phyloP scores from a whole-genome alignment of 2,329 filamentous ascomycete genomes.

The Pseudogymnoascus sp. region DNA sequence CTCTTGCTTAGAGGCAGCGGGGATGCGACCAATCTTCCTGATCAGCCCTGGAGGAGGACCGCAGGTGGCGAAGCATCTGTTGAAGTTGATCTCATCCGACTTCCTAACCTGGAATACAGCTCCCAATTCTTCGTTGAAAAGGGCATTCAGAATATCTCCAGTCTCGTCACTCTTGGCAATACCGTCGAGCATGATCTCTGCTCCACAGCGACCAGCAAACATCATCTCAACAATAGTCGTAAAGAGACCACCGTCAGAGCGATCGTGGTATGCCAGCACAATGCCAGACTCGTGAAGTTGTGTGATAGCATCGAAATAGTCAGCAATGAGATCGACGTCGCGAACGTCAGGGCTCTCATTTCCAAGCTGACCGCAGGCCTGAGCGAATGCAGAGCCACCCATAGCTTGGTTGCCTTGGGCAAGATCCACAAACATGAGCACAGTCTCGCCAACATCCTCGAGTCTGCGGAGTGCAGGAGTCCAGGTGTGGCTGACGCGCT shows the following conservation, averaged over 20 bases:
- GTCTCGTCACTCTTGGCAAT: constrained; percentile 56
- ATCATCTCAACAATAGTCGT: constrained; percentile 95
- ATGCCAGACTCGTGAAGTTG: constrained; percentile 59
- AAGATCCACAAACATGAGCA: constrained; percentile 87
- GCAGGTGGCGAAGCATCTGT: constrained; percentile 83
- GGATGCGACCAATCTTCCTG: constrained; percentile 74
- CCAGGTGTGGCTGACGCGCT: constrained; percentile 81
- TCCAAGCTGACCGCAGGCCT: constrained; percentile 80
- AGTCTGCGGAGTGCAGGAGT: constrained; percentile 77
- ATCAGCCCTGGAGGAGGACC: constrained; percentile 76
- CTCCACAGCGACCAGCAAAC: constrained; percentile 87
- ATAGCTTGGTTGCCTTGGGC: constrained; percentile 72
- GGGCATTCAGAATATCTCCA: constrained; percentile 58
- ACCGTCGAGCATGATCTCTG: constrained; percentile 75
- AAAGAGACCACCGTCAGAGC: constrained; percentile 86
- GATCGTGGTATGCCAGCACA: constrained; percentile 90
- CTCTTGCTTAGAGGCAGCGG: constrained; percentile 62
- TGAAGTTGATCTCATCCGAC: constrained; percentile 76
- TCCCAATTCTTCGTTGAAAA: constrained; percentile 96
- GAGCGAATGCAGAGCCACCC: constrained; percentile 85
- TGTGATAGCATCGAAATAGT: constrained; percentile 82
- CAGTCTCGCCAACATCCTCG: constrained; percentile 82
- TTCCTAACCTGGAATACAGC: constrained; percentile 93
- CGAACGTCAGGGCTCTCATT: constrained; percentile 80
- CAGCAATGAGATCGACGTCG: constrained; percentile 70